Evolutionary conservation across 2,329 filamentous ascomycete species (phyloP).

Genomic region (Fusarium neocosmosporiellum): DNA sequence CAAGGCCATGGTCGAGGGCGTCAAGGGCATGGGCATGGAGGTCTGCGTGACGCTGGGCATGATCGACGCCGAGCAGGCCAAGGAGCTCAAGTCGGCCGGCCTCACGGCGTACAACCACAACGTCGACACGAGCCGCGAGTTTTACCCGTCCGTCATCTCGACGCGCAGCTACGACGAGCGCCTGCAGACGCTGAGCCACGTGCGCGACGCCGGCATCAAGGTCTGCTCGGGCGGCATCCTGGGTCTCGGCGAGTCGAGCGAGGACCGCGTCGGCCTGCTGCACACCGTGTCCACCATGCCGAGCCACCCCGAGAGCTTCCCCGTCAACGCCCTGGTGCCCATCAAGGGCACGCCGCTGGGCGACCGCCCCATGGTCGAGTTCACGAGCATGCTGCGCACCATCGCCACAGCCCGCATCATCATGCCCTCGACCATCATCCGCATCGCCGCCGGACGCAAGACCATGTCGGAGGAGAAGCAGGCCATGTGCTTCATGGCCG

Average conservation of each 20-base stretch:
- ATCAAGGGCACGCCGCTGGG: constrained; percentile 91
- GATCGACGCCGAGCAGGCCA: constrained; percentile 85
- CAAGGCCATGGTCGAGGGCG: constrained; percentile 85
- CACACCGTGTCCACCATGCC: constrained; percentile 86
- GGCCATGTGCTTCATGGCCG: constrained; percentile 88
- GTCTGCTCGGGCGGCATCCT: constrained; percentile 92
- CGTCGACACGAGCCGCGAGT: constrained; percentile 88
- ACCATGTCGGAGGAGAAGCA: constrained; percentile 91
- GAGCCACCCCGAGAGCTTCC: constrained; percentile 88
- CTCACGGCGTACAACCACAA: constrained; percentile 96
- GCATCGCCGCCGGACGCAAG: constrained; percentile 85
- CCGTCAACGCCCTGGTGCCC: constrained; percentile 89
- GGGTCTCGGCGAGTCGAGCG: constrained; percentile 81
- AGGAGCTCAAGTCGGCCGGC: constrained; percentile 84
- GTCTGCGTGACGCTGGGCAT: constrained; percentile 94
- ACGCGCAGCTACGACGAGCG: constrained; percentile 90
- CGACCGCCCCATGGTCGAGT: constrained; percentile 77
- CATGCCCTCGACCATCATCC: constrained; percentile 87
- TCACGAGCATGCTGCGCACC: constrained; percentile 82
- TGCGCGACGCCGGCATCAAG: constrained; percentile 87
- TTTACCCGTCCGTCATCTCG: constrained; percentile 87
- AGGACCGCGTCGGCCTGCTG: constrained; percentile 84
- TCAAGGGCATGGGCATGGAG: constrained; percentile 86
- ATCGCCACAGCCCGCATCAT: constrained; percentile 86
- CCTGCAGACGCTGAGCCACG: constrained; percentile 80